phyloP scores from a whole-genome alignment of 108 stramenopile genomes.

The Cyclotella kingstonii region DNA sequence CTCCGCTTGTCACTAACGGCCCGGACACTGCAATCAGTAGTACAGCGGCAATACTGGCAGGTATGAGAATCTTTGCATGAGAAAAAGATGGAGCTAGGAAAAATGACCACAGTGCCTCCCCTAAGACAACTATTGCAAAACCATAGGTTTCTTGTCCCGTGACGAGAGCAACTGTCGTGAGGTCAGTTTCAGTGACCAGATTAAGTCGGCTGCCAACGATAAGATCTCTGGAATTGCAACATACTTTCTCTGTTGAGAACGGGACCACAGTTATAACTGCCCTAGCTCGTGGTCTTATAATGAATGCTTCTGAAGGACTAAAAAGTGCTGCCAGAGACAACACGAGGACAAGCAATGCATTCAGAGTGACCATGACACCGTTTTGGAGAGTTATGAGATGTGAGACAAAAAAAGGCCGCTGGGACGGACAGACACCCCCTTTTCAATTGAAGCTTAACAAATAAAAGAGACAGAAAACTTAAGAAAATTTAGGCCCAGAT shows the following conservation, averaged over 20 bases:
- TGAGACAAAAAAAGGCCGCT: background rate
- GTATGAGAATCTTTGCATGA: conserved; percentile 74
- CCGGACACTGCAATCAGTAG: conserved; percentile 64
- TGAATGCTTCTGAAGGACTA: conserved; percentile 13
- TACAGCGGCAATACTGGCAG: conserved; percentile 64
- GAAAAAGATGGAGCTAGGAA: conserved; percentile 62
- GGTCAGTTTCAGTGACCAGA: conserved; percentile 28
- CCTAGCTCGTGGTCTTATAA: background rate
- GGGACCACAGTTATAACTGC: background rate
- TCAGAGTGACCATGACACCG: too few species aligned
- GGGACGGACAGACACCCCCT: too few species aligned
- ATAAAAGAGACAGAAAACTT: too few species aligned
- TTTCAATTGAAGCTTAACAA: too few species aligned
- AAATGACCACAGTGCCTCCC: conserved; percentile 86
- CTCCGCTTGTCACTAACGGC: conserved; percentile 82
- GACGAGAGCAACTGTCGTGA: conserved; percentile 68
- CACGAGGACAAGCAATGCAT: background rate
- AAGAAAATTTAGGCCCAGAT: too few species aligned
- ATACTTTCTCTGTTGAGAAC: background rate
- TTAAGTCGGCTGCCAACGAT: conserved; percentile 6
- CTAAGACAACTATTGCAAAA: conserved; percentile 70
- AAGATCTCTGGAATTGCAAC: background rate
- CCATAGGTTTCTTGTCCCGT: conserved; percentile 88
- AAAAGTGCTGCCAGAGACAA: conserved; percentile 13
- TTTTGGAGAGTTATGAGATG: background rate